Conservation (phyloP, 2,329 filamentous ascomycete species). For the Tolypocladium guangdongense region DNA sequence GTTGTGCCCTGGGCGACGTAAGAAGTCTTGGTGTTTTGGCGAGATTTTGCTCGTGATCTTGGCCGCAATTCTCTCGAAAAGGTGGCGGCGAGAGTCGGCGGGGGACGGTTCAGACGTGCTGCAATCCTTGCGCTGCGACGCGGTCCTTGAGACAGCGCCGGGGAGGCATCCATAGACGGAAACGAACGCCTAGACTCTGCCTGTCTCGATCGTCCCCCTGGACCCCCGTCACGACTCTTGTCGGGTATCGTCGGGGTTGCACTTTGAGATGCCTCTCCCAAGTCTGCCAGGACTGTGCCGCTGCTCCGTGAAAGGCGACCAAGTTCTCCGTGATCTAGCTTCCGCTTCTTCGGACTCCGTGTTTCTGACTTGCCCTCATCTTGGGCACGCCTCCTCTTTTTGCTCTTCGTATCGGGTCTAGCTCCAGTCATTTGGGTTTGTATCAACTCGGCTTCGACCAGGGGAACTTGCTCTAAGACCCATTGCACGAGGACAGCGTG, state of each 20-base stretch:
- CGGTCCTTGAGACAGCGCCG: not conserved
- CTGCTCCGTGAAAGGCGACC: too few relatives aligned
- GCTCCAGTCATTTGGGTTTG: not conserved
- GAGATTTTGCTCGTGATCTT: not conserved
- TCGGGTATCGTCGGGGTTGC: too few relatives aligned
- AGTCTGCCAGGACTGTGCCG: too few relatives aligned
- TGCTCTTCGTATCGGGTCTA: too few relatives aligned
- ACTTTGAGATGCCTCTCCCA: too few relatives aligned
- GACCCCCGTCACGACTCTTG: too few relatives aligned
- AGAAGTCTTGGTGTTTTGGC: not conserved
- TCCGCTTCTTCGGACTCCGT: too few relatives aligned
- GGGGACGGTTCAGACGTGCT: not conserved
- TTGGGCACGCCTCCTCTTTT: too few relatives aligned
- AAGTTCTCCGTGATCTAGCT: too few relatives aligned
- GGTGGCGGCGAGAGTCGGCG: too few relatives aligned
- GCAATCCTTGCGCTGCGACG: slow-evolving; percentile 1
- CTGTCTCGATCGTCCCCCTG: not conserved
- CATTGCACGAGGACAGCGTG: slow-evolving; percentile 13
- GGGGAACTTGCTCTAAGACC: slow-evolving; percentile 13
- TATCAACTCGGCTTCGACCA: slow-evolving; percentile 12
- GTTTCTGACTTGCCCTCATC: too few relatives aligned
- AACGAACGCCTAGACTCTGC: not conserved
- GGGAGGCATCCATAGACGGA: not conserved
- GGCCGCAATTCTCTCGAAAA: not conserved
- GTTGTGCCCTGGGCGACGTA: not conserved